Percentiles rank a stretch among this genome's conserved stretches.
Conservation (phyloP, 768 basidiomycete species). For the Mycena olivaceomarginata region DNA sequence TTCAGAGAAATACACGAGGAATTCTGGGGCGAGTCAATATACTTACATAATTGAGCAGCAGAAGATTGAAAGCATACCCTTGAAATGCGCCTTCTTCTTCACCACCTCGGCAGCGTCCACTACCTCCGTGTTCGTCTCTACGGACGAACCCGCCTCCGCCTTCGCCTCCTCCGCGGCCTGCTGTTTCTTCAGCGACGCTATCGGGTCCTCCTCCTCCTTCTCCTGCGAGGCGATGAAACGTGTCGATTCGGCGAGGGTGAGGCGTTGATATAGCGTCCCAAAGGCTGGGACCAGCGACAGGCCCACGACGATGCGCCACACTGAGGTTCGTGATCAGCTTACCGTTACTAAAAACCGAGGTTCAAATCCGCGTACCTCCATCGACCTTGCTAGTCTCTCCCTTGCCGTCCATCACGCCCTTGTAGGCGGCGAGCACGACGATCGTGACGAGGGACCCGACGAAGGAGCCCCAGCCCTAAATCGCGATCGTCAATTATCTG, state of each 20-base stretch:
- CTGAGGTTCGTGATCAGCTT: slow-evolving; percentile 50
- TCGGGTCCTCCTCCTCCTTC: slow-evolving; percentile 52
- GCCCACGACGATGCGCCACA: slow-evolving; percentile 87
- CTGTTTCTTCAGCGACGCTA: slow-evolving; percentile 44
- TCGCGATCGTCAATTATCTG: not conserved
- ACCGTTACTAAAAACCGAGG: not conserved
- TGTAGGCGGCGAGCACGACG: slow-evolving; percentile 79
- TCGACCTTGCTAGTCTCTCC: slow-evolving; percentile 80
- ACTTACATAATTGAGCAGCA: not conserved
- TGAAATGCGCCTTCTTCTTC: slow-evolving; percentile 71
- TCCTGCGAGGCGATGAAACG: slow-evolving; percentile 70
- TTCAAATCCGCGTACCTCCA: slow-evolving; percentile 68
- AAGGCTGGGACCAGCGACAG: slow-evolving; percentile 86
- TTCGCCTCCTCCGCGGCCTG: slow-evolving; percentile 33
- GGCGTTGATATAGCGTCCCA: slow-evolving; percentile 83
- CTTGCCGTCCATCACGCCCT: slow-evolving; percentile 75
- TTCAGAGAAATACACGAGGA: slow-evolving; percentile 80
- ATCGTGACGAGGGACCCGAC: slow-evolving; percentile 78
- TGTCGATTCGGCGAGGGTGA: slow-evolving; percentile 83
- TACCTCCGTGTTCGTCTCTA: slow-evolving; percentile 31
- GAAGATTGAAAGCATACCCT: slow-evolving; percentile 57
- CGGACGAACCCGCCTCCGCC: slow-evolving; percentile 39
- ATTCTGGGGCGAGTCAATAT: slow-evolving; percentile 60
- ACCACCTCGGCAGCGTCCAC: slow-evolving; percentile 46
- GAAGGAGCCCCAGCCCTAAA: slow-evolving; percentile 86